A percentile compares a stretch with the other conserved stretches of the same genome.
Evolutionary conservation across 768 basidiomycete species (phyloP).

Genomic region (Amyloporia xantha): DNA sequence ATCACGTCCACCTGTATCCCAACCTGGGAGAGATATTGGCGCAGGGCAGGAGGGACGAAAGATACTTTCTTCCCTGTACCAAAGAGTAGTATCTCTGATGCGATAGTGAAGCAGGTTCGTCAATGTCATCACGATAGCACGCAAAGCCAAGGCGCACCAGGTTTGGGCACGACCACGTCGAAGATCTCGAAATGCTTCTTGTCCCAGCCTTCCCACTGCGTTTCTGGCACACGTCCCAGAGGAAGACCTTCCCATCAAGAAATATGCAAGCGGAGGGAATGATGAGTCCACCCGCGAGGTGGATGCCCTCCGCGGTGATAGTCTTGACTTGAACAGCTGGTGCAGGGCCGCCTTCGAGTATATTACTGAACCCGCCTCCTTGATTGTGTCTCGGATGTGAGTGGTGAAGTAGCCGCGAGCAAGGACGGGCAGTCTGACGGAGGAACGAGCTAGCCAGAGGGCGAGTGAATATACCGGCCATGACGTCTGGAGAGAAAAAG

Average conservation of each 20-base stretch:
- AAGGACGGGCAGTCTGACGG: not conserved
- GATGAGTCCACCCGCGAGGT: conserved; percentile 71
- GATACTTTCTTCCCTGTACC: conserved; percentile 75
- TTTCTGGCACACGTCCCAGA: conserved; percentile 84
- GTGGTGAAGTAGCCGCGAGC: not conserved
- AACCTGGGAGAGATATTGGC: conserved; percentile 59
- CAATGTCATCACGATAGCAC: no score
- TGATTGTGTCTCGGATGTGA: not conserved
- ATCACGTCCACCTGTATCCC: conserved; percentile 89
- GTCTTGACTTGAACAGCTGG: conserved; percentile 69
- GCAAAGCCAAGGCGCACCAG: conserved; percentile 48
- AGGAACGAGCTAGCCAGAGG: not conserved
- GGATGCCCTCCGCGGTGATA: conserved; percentile 56
- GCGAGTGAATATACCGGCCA: not conserved
- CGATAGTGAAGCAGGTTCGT: not conserved
- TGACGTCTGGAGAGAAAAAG: no score
- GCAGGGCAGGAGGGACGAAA: conserved; percentile 62
- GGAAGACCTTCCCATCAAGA: conserved; percentile 75
- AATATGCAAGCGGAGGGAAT: conserved; percentile 78
- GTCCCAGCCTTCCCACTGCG: conserved; percentile 63
- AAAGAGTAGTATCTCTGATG: conserved; percentile 78
- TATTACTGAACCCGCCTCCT: conserved; percentile 45
- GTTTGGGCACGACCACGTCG: conserved; percentile 75
- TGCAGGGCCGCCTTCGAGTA: conserved; percentile 62
- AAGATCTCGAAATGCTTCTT: conserved; percentile 74